These are phyloP conservation scores for Pythium pyrilobum DNA, from an alignment of 352 stramenopile genomes.

Conservation along the genomic window DNA sequence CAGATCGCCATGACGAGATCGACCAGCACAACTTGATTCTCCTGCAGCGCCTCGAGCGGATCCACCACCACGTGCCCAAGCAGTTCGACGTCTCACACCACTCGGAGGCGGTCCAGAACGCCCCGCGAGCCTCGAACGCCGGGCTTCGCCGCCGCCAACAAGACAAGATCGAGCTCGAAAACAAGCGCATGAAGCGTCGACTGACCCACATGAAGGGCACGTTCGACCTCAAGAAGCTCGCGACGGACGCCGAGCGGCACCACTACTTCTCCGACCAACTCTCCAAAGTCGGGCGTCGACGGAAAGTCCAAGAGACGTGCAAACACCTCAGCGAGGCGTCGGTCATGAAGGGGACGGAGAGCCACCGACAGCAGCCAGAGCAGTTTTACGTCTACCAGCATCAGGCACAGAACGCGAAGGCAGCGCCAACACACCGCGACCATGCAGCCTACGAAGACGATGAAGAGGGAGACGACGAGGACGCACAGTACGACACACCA, in stretches of 20 bases:
- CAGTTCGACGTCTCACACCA: conserved; percentile 62
- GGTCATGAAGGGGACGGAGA: background rate
- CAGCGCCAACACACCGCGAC: background rate
- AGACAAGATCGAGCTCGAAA: conserved; percentile 43
- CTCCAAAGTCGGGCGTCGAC: conserved; percentile 39
- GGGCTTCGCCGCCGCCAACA: conserved; percentile 27
- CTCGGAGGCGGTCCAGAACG: conserved; percentile 31
- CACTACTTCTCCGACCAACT: conserved; percentile 51
- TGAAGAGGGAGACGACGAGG: background rate
- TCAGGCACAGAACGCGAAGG: background rate
- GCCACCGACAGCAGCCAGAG: background rate
- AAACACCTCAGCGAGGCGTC: conserved; percentile 10
- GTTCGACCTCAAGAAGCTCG: conserved; percentile 45
- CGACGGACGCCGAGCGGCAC: conserved; percentile 34
- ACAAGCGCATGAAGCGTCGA: conserved; percentile 36
- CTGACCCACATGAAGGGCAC: conserved; percentile 33
- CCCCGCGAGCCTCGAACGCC: conserved; percentile 32
- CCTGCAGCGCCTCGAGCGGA: conserved; percentile 42
- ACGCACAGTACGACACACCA: background rate
- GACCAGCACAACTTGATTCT: conserved; percentile 44
- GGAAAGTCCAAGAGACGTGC: conserved; percentile 38
- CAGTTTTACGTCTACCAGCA: conserved; percentile 19
- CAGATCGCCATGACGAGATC: conserved; percentile 49
- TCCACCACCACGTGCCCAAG: conserved; percentile 48
- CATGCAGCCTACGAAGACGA: background rate